Conservation (phyloP, 2,329 filamentous ascomycete species). For the Coleophoma crateriformis region DNA sequence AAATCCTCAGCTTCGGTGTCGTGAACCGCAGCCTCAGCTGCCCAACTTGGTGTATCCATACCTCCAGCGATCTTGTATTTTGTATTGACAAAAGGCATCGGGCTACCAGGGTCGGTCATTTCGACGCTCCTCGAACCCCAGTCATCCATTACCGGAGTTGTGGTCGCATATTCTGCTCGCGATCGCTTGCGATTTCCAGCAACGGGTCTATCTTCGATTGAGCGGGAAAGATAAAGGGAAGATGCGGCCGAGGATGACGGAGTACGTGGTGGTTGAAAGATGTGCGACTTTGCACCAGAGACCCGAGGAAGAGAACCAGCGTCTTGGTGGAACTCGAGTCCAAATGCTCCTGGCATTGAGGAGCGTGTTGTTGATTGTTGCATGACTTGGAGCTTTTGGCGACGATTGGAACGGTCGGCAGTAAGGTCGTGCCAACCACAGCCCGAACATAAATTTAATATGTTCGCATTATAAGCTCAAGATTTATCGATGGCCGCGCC, state of each 20-base stretch:
- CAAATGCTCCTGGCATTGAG: slow-evolving; percentile 16
- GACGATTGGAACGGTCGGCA: neutral
- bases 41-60: slow-evolving; percentile 36
- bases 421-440: no score
- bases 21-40: slow-evolving; percentile 20
- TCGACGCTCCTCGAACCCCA: slow-evolving; percentile 1
- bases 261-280: slow-evolving; percentile 37
- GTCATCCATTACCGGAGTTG: slow-evolving; percentile 1
- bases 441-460: no score
- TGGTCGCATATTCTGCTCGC: slow-evolving; percentile 8
- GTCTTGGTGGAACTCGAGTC: slow-evolving; percentile 11
- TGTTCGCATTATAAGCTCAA: no score
- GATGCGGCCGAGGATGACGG: slow-evolving; percentile 29
- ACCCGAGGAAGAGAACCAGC: slow-evolving; percentile 14
- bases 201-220: neutral
- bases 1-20: slow-evolving; percentile 28
- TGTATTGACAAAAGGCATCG: slow-evolving; percentile 42
- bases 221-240: slow-evolving; percentile 22
- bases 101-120: slow-evolving; percentile 19
- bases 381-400: neutral
- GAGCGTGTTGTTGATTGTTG: slow-evolving; percentile 14
- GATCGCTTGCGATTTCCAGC: slow-evolving; percentile 11
- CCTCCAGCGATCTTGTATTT: slow-evolving; percentile 43
- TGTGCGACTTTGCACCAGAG: slow-evolving; percentile 27
- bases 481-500: no score